Conservation (phyloP, 1,139 yeast genomes). For the Diutina sp. region DNA sequence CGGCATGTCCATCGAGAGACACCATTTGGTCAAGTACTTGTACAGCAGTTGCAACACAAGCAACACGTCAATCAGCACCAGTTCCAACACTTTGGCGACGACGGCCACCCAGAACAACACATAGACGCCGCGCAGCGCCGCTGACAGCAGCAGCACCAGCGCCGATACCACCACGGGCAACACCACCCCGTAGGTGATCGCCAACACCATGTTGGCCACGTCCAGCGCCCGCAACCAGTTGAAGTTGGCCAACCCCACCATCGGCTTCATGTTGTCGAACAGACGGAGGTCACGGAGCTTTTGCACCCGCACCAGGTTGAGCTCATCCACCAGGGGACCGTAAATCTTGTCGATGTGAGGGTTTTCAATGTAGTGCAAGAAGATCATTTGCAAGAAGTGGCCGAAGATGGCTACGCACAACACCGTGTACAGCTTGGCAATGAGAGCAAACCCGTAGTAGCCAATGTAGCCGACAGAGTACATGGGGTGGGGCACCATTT, state of each 20-base stretch:
- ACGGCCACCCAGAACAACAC: slow-evolving; percentile 37
- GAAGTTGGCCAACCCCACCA: slow-evolving; percentile 54
- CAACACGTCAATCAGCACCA: slow-evolving; percentile 37
- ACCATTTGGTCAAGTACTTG: slow-evolving; percentile 56
- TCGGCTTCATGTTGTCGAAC: slow-evolving; percentile 37
- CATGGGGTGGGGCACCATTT: slow-evolving; percentile 91
- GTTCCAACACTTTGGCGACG: slow-evolving; percentile 38
- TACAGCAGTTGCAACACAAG: slow-evolving; percentile 48
- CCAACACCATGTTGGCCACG: slow-evolving; percentile 37
- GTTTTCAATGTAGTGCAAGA: slow-evolving; percentile 66
- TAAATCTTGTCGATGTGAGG: slow-evolving; percentile 84
- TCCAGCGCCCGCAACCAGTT: slow-evolving; percentile 57
- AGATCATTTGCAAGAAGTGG: slow-evolving; percentile 69
- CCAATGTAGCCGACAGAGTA: slow-evolving; percentile 86
- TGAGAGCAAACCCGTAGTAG: slow-evolving; percentile 73
- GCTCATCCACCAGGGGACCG: slow-evolving; percentile 30
- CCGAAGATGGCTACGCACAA: slow-evolving; percentile 63
- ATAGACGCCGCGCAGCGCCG: slow-evolving; percentile 6
- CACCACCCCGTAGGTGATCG: slow-evolving; percentile 27
- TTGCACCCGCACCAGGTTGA: slow-evolving; percentile 21
- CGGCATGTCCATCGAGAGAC: slow-evolving; percentile 54
- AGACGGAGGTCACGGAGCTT: slow-evolving; percentile 31
- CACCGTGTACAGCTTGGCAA: slow-evolving; percentile 65
- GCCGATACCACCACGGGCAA: slow-evolving; percentile 24
- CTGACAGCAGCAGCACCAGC: slow-evolving; percentile 13